Evolutionary conservation across 768 basidiomycete species (phyloP).

Genomic region (Sarcomyxa edulis): DNA sequence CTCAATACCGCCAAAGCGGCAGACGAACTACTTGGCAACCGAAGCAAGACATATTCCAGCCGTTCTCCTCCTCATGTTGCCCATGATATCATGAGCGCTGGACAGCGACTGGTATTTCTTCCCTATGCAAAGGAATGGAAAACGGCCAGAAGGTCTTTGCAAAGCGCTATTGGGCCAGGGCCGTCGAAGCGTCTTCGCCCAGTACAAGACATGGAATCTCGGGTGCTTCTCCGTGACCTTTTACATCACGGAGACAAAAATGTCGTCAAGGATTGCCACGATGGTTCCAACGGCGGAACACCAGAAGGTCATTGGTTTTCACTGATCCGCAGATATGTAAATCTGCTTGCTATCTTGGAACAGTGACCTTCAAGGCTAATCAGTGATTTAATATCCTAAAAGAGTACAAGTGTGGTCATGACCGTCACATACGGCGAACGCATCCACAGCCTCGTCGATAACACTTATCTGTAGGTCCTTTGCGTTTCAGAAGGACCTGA

Average conservation of each 20-base stretch:
- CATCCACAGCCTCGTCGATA: slow-evolving; percentile 14
- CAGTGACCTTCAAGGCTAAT: background rate
- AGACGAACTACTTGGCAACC: slow-evolving; percentile 18
- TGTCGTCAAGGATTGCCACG: slow-evolving; percentile 11
- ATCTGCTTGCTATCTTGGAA: slow-evolving; percentile 5
- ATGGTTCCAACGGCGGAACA: slow-evolving; percentile 15
- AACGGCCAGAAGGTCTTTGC: slow-evolving; percentile 16
- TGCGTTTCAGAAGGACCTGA: slow-evolving; percentile 1
- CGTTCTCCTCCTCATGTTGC: slow-evolving; percentile 24
- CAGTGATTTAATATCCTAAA: background rate
- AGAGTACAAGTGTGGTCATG: slow-evolving; percentile 21
- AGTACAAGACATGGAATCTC: slow-evolving; percentile 20
- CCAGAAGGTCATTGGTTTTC: slow-evolving; percentile 24
- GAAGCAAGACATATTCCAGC: slow-evolving; percentile 19
- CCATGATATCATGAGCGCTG: slow-evolving; percentile 24
- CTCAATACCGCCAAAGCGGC: slow-evolving; percentile 19
- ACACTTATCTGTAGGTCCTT: slow-evolving; percentile 12
- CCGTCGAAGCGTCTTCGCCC: slow-evolving; percentile 18
- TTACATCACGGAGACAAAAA: slow-evolving; percentile 13
- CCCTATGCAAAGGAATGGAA: slow-evolving; percentile 24
- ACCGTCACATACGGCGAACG: slow-evolving; percentile 18
- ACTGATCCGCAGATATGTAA: slow-evolving; percentile 21
- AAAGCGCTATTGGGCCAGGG: slow-evolving; percentile 17
- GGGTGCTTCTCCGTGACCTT: slow-evolving; percentile 18
- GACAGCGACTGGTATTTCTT: slow-evolving; percentile 19